A percentile compares a stretch with the other conserved stretches of the same genome.
Evolutionary conservation across 306 rosid species (phyloP).

Genomic region (Boehmeria nivea): DNA sequence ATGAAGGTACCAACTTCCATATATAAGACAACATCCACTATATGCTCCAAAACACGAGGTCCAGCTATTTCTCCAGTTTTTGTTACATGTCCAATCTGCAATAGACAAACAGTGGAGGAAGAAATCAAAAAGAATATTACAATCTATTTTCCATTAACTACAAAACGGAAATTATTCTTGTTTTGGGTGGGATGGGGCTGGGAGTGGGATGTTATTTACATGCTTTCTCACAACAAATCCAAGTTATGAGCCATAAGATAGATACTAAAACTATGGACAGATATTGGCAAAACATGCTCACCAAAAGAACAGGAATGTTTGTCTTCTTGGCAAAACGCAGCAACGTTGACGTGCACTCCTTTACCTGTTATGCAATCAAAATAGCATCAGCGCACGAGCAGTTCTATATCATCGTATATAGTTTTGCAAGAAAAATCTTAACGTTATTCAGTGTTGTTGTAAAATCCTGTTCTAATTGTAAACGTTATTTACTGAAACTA

Average conservation of each 20-base stretch:
- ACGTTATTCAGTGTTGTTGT: too few species aligned
- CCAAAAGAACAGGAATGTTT: constrained; percentile 71
- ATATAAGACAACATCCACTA: constrained; percentile 85
- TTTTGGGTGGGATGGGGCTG: too few species aligned
- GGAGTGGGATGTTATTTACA: not conserved
- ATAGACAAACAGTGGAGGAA: constrained; percentile 14
- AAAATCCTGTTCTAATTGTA: not conserved
- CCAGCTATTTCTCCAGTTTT: constrained; percentile 95
- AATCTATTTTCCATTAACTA: not conserved
- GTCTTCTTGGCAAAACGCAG: constrained; percentile 81
- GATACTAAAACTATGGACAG: not conserved
- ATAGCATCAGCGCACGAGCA: constrained; percentile 17
- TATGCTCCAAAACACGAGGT: constrained; percentile 91
- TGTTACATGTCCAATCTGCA: constrained; percentile 86
- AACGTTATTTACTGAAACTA: too few species aligned
- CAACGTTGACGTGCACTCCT: constrained; percentile 85
- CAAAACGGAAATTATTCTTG: too few species aligned
- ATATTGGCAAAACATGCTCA: constrained; percentile 25
- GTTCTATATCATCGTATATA: constrained; percentile 15
- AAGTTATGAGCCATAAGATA: not conserved
- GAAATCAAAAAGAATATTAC: not conserved
- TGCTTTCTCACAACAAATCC: not conserved
- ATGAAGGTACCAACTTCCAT: constrained; percentile 81
- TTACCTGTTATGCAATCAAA: constrained; percentile 50
- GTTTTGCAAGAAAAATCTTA: constrained; percentile 12